Evolutionary conservation across 2,329 filamentous ascomycete genomes (phyloP).

Genomic region (Sporothrix variecibatus): DNA sequence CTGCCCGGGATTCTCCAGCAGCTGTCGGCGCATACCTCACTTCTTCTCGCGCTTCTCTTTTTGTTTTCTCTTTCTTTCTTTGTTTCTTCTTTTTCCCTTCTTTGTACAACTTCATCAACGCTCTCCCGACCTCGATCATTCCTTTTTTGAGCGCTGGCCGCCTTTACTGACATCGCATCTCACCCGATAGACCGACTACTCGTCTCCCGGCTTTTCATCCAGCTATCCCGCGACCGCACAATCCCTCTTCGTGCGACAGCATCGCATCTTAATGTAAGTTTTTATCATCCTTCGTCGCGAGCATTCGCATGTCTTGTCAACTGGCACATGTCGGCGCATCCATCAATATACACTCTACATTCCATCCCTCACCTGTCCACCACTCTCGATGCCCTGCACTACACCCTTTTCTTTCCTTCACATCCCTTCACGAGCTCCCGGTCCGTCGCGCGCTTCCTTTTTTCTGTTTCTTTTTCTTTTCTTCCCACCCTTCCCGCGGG

Average conservation of each 20-base stretch:
- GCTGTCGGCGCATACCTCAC: neutral
- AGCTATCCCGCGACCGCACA: neutral
- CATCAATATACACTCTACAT: neutral
- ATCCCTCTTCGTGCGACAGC: neutral
- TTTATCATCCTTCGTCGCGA: neutral
- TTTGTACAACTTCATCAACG: neutral
- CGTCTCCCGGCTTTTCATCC: neutral
- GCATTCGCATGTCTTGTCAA: neutral
- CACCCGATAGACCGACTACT: neutral
- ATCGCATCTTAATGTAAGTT: neutral
- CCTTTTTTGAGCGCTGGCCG: neutral
- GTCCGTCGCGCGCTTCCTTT: neutral
- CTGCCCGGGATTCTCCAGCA: neutral
- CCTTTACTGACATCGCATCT: neutral
- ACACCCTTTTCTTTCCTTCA: conserved; percentile 1
- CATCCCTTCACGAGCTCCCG: neutral
- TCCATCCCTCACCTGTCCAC: neutral
- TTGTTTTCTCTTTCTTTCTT: neutral
- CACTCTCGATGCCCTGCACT: neutral
- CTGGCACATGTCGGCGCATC: neutral
- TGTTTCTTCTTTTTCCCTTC: neutral
- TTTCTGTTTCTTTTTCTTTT: neutral
- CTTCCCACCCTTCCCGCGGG: neutral
- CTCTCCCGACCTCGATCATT: conserved; percentile 6
- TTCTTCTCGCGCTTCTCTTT: neutral